Evolutionary conservation across 2,329 filamentous ascomycete species (phyloP), one percentile per base, ranked within the genome.

Genomic region (Tolypocladium cylindrosporum): DNA sequence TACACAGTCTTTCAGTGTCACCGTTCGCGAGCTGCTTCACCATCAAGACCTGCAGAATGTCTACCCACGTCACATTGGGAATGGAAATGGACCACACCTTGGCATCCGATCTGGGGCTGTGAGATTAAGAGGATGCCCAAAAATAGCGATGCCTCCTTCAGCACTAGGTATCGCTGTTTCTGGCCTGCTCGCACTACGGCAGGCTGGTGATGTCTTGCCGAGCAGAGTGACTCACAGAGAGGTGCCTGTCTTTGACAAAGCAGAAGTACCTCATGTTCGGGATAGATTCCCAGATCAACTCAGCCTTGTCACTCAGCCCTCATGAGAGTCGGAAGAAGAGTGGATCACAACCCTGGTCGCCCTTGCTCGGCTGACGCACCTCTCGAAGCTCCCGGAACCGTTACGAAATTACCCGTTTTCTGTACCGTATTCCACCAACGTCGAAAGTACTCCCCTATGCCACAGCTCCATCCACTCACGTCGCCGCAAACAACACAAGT

Each of bases 401-500:
- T 52, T 52, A 52, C 48, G 48, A 37, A 52, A 37, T 11, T 37
- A 52, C 48, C 48, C 48, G 31, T 3, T 13, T 21, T 14, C n/a
- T 1, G 10, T 16, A 21, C 10, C 1, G 1, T 3, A 11, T 19
- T 2, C 13, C 1, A 14, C 31, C 19, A 7, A 4, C 1, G 6
- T 4, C 31, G 5, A 10, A 52, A 31, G 48, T 52, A 52, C 19
- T 36, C 16, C 5, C 48, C 10, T 52, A 52, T n/a, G 31, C 48
- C 19, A 4, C 48, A 37, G 19, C 48, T 41, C 52, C 39, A 10
- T 40, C 52, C 52, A 54, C 37, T 54, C 52, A 54, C 21, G 31
- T 24, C 16, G 13, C 37, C 13, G 7, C 37, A 24, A 54, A 40
- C 21, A 13, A 14, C 37, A 37, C 43, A 59, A 58, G 59, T 59